Conservation (phyloP, 306 rosid genomes). For the Cicer pinnatifidum region DNA sequence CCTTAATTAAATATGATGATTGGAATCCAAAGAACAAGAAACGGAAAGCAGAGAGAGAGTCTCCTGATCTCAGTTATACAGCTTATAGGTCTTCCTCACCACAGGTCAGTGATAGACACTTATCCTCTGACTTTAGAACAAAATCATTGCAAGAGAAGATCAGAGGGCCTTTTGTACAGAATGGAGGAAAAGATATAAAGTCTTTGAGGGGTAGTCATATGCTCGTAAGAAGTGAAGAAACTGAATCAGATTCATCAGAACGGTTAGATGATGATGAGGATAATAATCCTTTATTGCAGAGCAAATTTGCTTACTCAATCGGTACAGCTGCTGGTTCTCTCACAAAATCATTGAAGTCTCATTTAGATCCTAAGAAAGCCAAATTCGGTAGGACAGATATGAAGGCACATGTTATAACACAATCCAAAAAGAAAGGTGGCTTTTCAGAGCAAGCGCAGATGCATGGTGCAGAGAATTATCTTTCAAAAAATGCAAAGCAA, state of each 20-base stretch:
- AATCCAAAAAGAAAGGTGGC: slow-evolving; percentile 55
- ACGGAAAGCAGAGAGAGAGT: slow-evolving; percentile 70
- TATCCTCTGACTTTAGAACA: slow-evolving; percentile 64
- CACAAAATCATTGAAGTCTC: slow-evolving; percentile 57
- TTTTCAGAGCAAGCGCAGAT: slow-evolving; percentile 57
- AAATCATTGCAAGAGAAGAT: slow-evolving; percentile 63
- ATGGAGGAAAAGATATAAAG: slow-evolving; percentile 59
- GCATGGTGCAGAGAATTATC: slow-evolving; percentile 54
- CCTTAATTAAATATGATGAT: slow-evolving; percentile 63
- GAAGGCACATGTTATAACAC: slow-evolving; percentile 54
- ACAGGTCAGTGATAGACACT: slow-evolving; percentile 63
- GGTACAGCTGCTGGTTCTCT: slow-evolving; percentile 65
- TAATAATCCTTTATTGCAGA: slow-evolving; percentile 72
- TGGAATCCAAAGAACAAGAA: slow-evolving; percentile 69
- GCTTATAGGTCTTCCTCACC: slow-evolving; percentile 80
- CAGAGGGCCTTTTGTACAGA: slow-evolving; percentile 58
- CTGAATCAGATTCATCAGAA: slow-evolving; percentile 96
- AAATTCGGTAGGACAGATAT: slow-evolving; percentile 60
- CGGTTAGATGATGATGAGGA: slow-evolving; percentile 81
- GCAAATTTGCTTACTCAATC: slow-evolving; percentile 69
- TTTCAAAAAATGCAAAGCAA: slow-evolving; percentile 72
- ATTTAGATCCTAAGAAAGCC: slow-evolving; percentile 62
- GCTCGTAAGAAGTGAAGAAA: slow-evolving; percentile 70
- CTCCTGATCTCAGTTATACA: slow-evolving; percentile 68
- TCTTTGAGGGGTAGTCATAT: slow-evolving; percentile 56